Evolutionary conservation across 495 filamentous ascomycete genomes (phyloP).

Genomic region (Podospora appendiculata): DNA sequence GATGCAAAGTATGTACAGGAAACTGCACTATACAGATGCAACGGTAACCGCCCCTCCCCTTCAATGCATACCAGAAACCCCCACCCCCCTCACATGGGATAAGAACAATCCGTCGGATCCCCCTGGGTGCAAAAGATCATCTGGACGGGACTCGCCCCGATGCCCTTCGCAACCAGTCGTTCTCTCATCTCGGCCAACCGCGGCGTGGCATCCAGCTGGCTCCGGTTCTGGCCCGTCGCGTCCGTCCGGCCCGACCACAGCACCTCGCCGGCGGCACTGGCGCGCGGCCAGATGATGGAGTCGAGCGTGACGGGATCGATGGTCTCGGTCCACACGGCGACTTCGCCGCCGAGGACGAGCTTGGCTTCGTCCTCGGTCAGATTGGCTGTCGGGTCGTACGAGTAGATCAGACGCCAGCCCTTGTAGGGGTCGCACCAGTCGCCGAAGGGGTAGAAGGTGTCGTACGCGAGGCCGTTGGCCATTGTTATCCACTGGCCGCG

Average conservation of each 20-base stretch:
- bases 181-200: constrained; percentile 65
- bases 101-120: constrained; percentile 12
- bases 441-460: constrained; percentile 53
- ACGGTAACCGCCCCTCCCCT: too few species aligned
- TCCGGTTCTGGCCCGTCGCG: constrained; percentile 52
- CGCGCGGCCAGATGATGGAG: constrained; percentile 67
- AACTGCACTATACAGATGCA: too few species aligned
- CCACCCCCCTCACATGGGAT: neutral
- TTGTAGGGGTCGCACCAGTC: constrained; percentile 73
- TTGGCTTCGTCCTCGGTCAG: constrained; percentile 48
- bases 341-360: constrained; percentile 69
- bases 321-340: constrained; percentile 70
- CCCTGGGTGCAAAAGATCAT: constrained; percentile 48
- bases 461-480: constrained; percentile 32
- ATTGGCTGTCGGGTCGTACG: constrained; percentile 58
- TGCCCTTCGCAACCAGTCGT: constrained; percentile 56
- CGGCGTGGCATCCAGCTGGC: constrained; percentile 54
- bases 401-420: constrained; percentile 72
- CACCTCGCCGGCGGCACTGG: constrained; percentile 62
- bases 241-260: constrained; percentile 65
- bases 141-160: constrained; percentile 50
- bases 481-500: constrained; percentile 71
- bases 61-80: too few species aligned
- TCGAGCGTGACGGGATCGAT: constrained; percentile 65
- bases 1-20: too few species aligned